A percentile compares a stretch with the other conserved stretches of the same genome.
Evolutionary conservation across 345 rosid genomes (phyloP).

Genomic region (Salix koriyanagi): DNA sequence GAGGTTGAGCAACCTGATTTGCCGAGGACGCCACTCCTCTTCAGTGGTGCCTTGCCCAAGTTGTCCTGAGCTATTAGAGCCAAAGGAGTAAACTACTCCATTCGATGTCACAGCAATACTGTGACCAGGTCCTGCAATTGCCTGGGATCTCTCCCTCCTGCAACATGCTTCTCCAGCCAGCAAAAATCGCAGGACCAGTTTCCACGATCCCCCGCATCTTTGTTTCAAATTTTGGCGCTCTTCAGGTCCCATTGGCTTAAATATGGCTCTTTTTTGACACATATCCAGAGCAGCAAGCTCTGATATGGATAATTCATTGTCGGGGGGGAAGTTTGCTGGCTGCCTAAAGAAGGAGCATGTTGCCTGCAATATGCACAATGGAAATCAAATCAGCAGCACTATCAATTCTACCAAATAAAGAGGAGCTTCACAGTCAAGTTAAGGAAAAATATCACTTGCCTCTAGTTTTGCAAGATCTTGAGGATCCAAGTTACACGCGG

Average conservation of each 20-base stretch:
- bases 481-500: constrained; percentile 78
- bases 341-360: constrained; percentile 94
- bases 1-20: constrained; percentile 62
- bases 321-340: constrained; percentile 84
- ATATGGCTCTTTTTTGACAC: constrained; percentile 74
- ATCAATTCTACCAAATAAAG: constrained; percentile 37
- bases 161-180: constrained; percentile 77
- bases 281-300: constrained; percentile 98
- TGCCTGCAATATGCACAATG: constrained; percentile 52
- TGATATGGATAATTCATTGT: constrained; percentile 65
- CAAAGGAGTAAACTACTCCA: constrained; percentile 79
- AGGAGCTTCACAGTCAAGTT: neutral
- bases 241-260: constrained; percentile 66
- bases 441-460: constrained; percentile 50
- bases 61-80: constrained; percentile 81
- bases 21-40: constrained; percentile 81
- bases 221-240: constrained; percentile 61
- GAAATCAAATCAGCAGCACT: constrained; percentile 58
- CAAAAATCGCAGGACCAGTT: constrained; percentile 75
- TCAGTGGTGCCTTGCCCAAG: constrained; percentile 83
- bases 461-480: constrained; percentile 93
- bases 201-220: constrained; percentile 94
- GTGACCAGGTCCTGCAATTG: constrained; percentile 95
- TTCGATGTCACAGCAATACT: constrained; percentile 77
- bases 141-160: constrained; percentile 93